A percentile compares a stretch with the other conserved stretches of the same genome.
Evolutionary conservation across 169 alveolate species (phyloP).

Genomic region (Plasmodium relictum): DNA sequence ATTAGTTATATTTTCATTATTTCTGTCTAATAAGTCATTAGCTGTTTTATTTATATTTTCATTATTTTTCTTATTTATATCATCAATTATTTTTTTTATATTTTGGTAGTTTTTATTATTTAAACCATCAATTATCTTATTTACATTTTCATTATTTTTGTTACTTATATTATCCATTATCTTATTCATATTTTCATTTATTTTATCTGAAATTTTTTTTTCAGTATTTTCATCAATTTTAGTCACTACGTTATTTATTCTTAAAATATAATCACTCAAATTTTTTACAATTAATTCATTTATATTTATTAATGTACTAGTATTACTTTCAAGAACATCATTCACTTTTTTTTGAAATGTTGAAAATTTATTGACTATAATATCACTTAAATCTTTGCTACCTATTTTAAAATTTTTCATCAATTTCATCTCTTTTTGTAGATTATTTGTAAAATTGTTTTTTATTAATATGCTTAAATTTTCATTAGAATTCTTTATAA

Average conservation of each 20-base stretch:
- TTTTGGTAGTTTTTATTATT: not conserved
- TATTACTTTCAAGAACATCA: constrained; percentile 15
- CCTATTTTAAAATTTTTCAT: not conserved
- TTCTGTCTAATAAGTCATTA: not conserved
- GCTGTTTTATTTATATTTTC: not conserved
- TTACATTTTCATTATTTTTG: not conserved
- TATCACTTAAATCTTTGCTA: not conserved
- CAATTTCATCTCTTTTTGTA: constrained; percentile 20
- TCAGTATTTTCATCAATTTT: not conserved
- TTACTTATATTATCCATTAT: not conserved
- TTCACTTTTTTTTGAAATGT: constrained; percentile 14
- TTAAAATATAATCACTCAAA: not conserved
- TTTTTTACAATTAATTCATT: constrained; percentile 14
- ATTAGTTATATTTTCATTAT: constrained; percentile 1
- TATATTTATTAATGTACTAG: not conserved
- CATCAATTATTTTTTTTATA: constrained; percentile 1
- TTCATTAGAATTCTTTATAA: constrained; percentile 12
- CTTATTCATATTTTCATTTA: not conserved
- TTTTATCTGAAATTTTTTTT: not conserved
- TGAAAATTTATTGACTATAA: not conserved
- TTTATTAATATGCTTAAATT: not conserved
- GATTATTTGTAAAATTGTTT: not conserved
- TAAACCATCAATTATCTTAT: not conserved
- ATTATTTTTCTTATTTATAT: not conserved
- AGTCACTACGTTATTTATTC: not conserved